phyloP scores from a whole-genome alignment of 768 basidiomycete genomes.

The Rhizopogon vulgaris region DNA sequence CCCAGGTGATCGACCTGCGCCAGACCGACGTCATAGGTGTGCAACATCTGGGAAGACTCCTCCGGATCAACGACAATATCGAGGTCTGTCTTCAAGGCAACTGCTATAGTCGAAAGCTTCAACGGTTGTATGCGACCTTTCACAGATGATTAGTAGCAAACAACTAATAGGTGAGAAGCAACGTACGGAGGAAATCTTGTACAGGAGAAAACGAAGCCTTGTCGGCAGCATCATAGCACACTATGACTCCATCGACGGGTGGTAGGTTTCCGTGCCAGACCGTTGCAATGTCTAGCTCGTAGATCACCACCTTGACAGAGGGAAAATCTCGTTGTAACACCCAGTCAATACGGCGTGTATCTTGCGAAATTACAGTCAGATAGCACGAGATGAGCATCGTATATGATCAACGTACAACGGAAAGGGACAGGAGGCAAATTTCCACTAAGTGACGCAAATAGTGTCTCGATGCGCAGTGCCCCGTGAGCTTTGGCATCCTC shows the following conservation, averaged over 20 bases:
- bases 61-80: conserved; percentile 52
- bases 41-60: conserved; percentile 42
- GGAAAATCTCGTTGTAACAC: conserved; percentile 35
- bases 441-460: conserved; percentile 24
- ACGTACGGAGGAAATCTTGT: conserved; percentile 66
- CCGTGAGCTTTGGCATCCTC: conserved; percentile 66
- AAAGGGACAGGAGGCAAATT: conserved; percentile 30
- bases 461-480: conserved; percentile 36
- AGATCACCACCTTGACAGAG: conserved; percentile 42
- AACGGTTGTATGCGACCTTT: conserved; percentile 54
- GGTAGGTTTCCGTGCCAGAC: conserved; percentile 35
- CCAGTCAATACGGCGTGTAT: conserved; percentile 25
- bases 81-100: conserved; percentile 86
- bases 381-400: conserved; percentile 2
- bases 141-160: conserved; percentile 8
- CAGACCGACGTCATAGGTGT: conserved; percentile 67
- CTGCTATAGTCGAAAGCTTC: conserved; percentile 61
- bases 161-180: not conserved
- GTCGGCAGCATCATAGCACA: conserved; percentile 79
- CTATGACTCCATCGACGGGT: conserved; percentile 72
- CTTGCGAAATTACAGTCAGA: conserved; percentile 24
- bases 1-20: conserved; percentile 61
- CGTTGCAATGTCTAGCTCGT: conserved; percentile 52
- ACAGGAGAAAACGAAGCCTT: conserved; percentile 59
- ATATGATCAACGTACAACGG: conserved; percentile 28